Evolutionary conservation across 352 stramenopile species (phyloP).

Genomic region (Phytophthora citricola): DNA sequence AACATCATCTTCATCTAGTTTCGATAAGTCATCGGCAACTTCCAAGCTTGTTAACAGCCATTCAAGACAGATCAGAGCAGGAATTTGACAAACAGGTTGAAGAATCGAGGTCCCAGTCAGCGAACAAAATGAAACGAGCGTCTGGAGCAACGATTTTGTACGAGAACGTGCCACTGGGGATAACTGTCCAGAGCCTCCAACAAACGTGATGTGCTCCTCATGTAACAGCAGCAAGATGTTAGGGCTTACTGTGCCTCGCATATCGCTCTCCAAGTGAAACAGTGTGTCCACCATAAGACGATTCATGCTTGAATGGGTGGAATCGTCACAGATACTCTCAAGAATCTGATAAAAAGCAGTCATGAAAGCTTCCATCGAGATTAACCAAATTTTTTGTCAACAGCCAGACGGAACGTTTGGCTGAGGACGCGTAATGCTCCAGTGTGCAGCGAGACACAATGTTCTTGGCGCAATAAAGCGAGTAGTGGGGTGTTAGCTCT

Average conservation of each 20-base stretch:
- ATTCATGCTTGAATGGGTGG: conserved; percentile 15
- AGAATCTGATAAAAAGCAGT: conserved; percentile 25
- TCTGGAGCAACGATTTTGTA: conserved; percentile 32
- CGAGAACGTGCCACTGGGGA: conserved; percentile 20
- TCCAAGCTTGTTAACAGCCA: conserved; percentile 23
- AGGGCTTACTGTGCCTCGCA: neutral
- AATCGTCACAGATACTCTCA: conserved; percentile 16
- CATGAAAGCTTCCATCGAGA: conserved; percentile 28
- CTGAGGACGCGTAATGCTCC: conserved; percentile 27
- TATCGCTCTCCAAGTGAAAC: conserved; percentile 4
- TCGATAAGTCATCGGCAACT: conserved; percentile 19
- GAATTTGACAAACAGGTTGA: conserved; percentile 28
- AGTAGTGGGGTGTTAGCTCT: conserved; percentile 19
- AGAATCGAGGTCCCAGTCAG: conserved; percentile 27
- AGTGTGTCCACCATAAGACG: conserved; percentile 7
- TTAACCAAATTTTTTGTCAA: conserved; percentile 31
- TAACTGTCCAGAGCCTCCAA: conserved; percentile 23
- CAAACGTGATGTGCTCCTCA: conserved; percentile 30
- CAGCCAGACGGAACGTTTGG: conserved; percentile 23
- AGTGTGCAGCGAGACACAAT: conserved; percentile 12
- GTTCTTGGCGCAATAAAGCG: conserved; percentile 14
- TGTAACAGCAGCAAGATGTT: conserved; percentile 10
- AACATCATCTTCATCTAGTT: conserved; percentile 24
- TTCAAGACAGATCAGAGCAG: conserved; percentile 20
- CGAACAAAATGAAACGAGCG: conserved; percentile 29